Evolutionary conservation across 2,329 filamentous ascomycete species (phyloP).

Genomic region (Aureobasidium uvarum): DNA sequence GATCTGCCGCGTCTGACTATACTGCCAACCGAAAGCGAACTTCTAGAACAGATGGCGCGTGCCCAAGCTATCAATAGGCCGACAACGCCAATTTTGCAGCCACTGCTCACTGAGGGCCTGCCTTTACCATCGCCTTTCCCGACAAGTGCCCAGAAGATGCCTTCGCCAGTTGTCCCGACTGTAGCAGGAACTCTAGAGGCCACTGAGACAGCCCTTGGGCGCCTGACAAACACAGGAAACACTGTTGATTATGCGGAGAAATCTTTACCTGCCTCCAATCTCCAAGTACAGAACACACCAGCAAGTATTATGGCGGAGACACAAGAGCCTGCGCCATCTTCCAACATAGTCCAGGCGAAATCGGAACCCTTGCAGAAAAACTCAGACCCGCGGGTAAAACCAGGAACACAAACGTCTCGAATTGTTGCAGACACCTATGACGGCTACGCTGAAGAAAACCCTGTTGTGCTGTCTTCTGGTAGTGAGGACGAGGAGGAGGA

Average conservation of each 20-base stretch:
- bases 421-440: constrained; percentile 17
- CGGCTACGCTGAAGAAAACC: constrained; percentile 6
- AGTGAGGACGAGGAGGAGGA: constrained; percentile 25
- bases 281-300: neutral
- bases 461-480: constrained; percentile 6
- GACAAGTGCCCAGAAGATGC: constrained; percentile 26
- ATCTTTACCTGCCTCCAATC: neutral
- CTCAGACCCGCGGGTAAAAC: neutral
- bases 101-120: constrained; percentile 34
- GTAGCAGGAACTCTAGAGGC: neutral
- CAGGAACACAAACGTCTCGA: neutral
- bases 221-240: neutral
- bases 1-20: constrained; percentile 33
- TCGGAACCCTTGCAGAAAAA: neutral
- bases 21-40: constrained; percentile 24
- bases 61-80: constrained; percentile 29
- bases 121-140: constrained; percentile 41
- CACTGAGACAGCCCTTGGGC: neutral
- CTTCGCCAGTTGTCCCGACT: constrained; percentile 9
- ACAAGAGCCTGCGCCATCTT: neutral
- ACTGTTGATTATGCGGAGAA: neutral
- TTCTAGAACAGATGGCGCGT: constrained; percentile 3
- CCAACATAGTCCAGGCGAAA: neutral
- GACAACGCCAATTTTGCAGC: constrained; percentile 35
- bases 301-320: neutral